Percentiles rank a stretch among this genome's conserved stretches.
phyloP scores from a whole-genome alignment of 1,139 yeast species.

The Hemisphaericaspora subhashii region DNA sequence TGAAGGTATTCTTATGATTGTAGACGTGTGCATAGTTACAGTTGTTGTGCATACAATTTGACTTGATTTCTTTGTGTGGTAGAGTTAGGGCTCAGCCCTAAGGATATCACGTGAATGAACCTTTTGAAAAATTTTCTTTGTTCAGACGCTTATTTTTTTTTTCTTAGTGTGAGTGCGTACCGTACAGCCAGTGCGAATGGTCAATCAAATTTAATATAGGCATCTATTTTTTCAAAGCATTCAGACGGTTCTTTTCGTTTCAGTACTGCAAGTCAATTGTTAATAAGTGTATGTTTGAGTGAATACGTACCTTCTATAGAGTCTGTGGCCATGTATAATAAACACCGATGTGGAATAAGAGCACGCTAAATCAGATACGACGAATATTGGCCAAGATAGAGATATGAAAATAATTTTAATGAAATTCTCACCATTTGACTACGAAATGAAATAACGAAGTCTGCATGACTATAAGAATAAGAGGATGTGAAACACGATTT shows the following conservation, averaged over 20 bases:
- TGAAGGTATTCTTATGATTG: background rate
- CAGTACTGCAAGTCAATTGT: conserved; percentile 11
- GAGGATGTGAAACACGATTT: too few species aligned
- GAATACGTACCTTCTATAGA: background rate
- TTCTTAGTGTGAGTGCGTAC: background rate
- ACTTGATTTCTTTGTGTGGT: too few species aligned
- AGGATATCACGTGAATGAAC: background rate
- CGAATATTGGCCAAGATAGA: too few species aligned
- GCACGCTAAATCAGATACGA: background rate
- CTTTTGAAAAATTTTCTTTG: conserved; percentile 1
- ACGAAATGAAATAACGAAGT: too few species aligned
- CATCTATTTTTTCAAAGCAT: conserved; percentile 3
- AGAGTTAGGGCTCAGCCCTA: conserved; percentile 4
- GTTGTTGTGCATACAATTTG: too few species aligned
- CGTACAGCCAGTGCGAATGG: background rate
- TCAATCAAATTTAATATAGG: conserved; percentile 3
- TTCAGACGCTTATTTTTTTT: background rate
- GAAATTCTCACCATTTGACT: too few species aligned
- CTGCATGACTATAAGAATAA: too few species aligned
- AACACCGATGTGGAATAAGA: too few species aligned
- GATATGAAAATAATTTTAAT: too few species aligned
- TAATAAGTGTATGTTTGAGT: conserved; percentile 19
- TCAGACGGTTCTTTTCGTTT: conserved; percentile 4
- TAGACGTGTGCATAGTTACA: too few species aligned
- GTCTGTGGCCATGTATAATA: background rate